Evolutionary conservation across 2,329 filamentous ascomycete species (phyloP).

Genomic region (Dendrostoma leiphaemia): DNA sequence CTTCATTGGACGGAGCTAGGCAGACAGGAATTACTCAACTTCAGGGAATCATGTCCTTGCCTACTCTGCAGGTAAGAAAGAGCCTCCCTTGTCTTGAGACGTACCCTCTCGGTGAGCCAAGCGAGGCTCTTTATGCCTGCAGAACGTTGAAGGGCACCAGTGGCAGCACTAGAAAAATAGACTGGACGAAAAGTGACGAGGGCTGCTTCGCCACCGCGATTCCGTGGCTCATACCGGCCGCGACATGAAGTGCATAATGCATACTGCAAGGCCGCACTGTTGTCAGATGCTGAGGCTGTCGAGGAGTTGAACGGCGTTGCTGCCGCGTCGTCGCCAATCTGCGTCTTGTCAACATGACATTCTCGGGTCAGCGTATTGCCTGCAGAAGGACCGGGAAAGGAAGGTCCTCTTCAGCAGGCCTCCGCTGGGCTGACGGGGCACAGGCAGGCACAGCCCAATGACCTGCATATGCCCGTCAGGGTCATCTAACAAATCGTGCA

Average conservation of each 20-base stretch:
- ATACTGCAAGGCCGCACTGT: background rate
- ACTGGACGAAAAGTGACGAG: background rate
- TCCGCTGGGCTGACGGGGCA: slow-evolving; percentile 2
- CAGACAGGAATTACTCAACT: no score
- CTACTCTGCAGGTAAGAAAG: no score
- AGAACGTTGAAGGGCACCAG: no score
- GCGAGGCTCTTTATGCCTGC: no score
- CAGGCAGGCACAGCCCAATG: slow-evolving; percentile 12
- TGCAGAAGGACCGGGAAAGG: slow-evolving; percentile 6
- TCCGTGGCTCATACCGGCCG: background rate
- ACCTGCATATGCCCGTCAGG: background rate
- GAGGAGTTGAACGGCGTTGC: slow-evolving; percentile 1
- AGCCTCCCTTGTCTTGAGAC: no score
- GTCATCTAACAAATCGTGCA: slow-evolving; percentile 1
- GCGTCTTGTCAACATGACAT: background rate
- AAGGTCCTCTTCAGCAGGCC: background rate
- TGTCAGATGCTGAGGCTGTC: slow-evolving; percentile 8
- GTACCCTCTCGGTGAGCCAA: no score
- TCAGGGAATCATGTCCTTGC: no score
- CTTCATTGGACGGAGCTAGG: no score
- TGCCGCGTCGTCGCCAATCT: background rate
- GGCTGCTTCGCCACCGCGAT: no score
- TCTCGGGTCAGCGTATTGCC: no score
- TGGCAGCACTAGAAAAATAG: no score
- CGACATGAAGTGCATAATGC: no score